Conservation (phyloP, 176 grass and related monocot genomes). For the Alopecurus myosuroides region DNA sequence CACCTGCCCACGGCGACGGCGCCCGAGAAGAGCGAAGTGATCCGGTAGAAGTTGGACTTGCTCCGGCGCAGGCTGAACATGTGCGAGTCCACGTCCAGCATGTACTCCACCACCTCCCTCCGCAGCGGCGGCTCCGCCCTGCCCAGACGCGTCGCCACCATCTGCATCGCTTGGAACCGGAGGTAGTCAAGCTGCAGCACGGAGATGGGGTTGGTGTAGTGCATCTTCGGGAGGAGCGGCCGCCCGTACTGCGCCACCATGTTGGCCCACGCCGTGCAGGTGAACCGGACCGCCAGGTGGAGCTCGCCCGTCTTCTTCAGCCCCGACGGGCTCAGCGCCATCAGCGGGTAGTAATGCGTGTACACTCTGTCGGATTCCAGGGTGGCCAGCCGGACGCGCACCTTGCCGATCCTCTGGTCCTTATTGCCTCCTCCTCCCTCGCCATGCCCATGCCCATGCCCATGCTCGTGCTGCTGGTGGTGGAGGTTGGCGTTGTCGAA, state of each 20-base stretch:
- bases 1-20: conserved; percentile 30
- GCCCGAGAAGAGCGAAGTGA: conserved; percentile 46
- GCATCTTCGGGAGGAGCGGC: conserved; percentile 77
- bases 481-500: conserved; percentile 55
- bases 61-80: conserved; percentile 81
- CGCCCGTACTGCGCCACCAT: conserved; percentile 46
- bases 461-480: too few species aligned
- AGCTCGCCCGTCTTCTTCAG: conserved; percentile 80
- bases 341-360: conserved; percentile 66
- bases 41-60: conserved; percentile 67
- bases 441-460: not conserved
- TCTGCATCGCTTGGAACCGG: conserved; percentile 47
- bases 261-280: conserved; percentile 69
- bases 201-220: conserved; percentile 51
- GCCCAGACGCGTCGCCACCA: conserved; percentile 42
- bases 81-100: conserved; percentile 73
- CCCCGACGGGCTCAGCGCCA: conserved; percentile 28
- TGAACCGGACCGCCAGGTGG: conserved; percentile 67
- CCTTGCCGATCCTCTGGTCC: conserved; percentile 68
- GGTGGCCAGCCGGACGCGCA: conserved; percentile 56
- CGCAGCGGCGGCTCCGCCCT: conserved; percentile 61
- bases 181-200: conserved; percentile 56
- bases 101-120: conserved; percentile 80
- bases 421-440: not conserved
- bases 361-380: conserved; percentile 58